Evolutionary conservation across 495 filamentous ascomycete genomes (phyloP).

Genomic region (Paragyromitra xinjiangensis): DNA sequence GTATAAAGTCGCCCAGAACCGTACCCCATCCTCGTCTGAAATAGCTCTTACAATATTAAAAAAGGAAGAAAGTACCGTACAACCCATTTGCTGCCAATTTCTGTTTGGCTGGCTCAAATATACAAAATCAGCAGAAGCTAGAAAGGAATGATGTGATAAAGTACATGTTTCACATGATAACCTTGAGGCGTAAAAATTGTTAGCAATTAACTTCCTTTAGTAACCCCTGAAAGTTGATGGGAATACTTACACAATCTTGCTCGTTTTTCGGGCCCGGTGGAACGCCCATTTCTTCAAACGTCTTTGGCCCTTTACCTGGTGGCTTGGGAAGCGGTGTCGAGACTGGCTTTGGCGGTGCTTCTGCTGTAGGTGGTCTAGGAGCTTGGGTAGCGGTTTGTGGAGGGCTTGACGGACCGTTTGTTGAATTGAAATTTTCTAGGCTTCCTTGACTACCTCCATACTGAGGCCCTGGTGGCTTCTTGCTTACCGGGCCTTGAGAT

Average conservation of each 20-base stretch:
- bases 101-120: constrained; percentile 29
- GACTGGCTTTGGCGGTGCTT: constrained; percentile 54
- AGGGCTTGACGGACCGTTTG: constrained; percentile 43
- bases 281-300: constrained; percentile 98
- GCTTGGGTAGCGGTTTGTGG: constrained; percentile 52
- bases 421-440: constrained; percentile 14
- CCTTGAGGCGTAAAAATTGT: constrained; percentile 59
- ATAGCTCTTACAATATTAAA: constrained; percentile 22
- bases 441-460: constrained; percentile 32
- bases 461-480: constrained; percentile 50
- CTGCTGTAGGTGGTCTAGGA: constrained; percentile 51
- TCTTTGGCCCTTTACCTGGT: constrained; percentile 85
- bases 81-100: constrained; percentile 28
- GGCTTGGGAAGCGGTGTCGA: constrained; percentile 62
- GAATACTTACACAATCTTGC: constrained; percentile 82
- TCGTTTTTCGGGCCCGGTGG: constrained; percentile 75
- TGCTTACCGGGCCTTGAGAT: constrained; percentile 43
- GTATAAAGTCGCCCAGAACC: constrained; percentile 37
- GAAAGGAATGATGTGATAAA: neutral
- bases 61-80: constrained; percentile 22
- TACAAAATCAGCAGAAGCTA: constrained; percentile 19
- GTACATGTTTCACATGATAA: constrained; percentile 66
- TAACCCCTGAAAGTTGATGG: constrained; percentile 1
- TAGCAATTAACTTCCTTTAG: constrained; percentile 26
- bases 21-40: constrained; percentile 31